These are phyloP conservation scores for Malus hybrid DNA, from an alignment of 331 rosid genomes.

Conservation along the genomic window DNA sequence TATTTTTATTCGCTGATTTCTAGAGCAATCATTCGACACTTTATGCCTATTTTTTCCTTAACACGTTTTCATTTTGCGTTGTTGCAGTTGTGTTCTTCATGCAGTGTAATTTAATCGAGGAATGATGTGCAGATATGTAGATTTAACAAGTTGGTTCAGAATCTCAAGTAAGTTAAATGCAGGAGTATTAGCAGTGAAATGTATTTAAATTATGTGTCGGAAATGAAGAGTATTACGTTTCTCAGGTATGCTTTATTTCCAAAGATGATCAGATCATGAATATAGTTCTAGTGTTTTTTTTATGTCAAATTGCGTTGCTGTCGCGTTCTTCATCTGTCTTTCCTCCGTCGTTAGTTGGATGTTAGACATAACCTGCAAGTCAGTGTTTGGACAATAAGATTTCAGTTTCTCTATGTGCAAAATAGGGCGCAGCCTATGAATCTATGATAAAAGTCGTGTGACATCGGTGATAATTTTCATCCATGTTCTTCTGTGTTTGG, in stretches of 20 bases:
- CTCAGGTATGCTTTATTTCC: not conserved
- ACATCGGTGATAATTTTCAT: not conserved
- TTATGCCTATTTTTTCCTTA: not conserved
- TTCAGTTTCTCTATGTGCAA: not conserved
- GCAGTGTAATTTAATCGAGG: slow-evolving; percentile 30
- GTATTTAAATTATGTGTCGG: not conserved
- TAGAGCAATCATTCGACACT: not conserved
- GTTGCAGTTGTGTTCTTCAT: slow-evolving; percentile 34
- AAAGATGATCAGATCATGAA: not conserved
- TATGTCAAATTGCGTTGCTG: not conserved
- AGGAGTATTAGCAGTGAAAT: slow-evolving; percentile 18
- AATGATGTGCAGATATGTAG: slow-evolving; percentile 35
- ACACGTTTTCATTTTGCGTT: not conserved
- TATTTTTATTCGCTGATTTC: not conserved
- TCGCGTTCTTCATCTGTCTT: not conserved
- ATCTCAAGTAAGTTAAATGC: slow-evolving; percentile 17
- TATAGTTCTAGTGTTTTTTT: not conserved
- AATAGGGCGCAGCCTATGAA: not conserved
- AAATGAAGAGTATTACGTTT: not conserved
- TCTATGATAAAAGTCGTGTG: not conserved
- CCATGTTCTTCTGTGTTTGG: not conserved
- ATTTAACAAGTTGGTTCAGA: slow-evolving; percentile 24
- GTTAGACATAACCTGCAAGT: no score
- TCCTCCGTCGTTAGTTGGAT: no score
- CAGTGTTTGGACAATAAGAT: no score